phyloP scores from a whole-genome alignment of 768 basidiomycete species.

The Nevesoporus exiguus region DNA sequence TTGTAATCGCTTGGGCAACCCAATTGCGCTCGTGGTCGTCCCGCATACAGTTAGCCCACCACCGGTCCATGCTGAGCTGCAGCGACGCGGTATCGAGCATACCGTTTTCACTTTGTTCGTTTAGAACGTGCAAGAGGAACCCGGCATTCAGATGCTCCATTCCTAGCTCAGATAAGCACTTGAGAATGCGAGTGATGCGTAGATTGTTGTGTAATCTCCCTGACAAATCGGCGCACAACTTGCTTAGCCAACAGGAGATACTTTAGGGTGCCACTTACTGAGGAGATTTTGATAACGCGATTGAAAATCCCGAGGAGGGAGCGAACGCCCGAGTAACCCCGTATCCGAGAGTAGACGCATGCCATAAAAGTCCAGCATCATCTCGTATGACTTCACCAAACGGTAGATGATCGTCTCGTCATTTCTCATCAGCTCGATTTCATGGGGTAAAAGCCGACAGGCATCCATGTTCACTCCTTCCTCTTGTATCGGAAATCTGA shows the following conservation, averaged over 20 bases:
- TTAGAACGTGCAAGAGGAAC: slow-evolving; percentile 65
- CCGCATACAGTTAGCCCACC: slow-evolving; percentile 75
- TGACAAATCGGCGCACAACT: slow-evolving; percentile 23
- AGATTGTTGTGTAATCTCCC: slow-evolving; percentile 73
- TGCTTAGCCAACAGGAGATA: not conserved
- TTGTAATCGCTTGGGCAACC: slow-evolving; percentile 48
- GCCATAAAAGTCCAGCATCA: slow-evolving; percentile 82
- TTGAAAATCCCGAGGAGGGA: slow-evolving; percentile 47
- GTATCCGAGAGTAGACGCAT: slow-evolving; percentile 60
- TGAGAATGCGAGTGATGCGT: slow-evolving; percentile 73
- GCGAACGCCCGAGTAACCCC: slow-evolving; percentile 54
- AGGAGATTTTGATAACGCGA: slow-evolving; percentile 61
- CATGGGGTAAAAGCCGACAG: slow-evolving; percentile 64
- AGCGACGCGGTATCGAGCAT: slow-evolving; percentile 49
- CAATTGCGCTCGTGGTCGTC: slow-evolving; percentile 55
- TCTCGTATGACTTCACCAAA: slow-evolving; percentile 55
- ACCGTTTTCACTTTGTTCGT: slow-evolving; percentile 60
- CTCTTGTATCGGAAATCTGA: slow-evolving; percentile 71
- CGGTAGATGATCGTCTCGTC: slow-evolving; percentile 47
- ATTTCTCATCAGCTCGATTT: slow-evolving; percentile 53
- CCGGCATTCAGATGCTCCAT: slow-evolving; percentile 61
- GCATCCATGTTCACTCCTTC: slow-evolving; percentile 68
- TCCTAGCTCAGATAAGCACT: slow-evolving; percentile 69
- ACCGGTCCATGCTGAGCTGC: slow-evolving; percentile 65
- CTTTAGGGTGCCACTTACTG: slow-evolving; percentile 42